Evolutionary conservation across 257 asterid species (phyloP).

Genomic region (Apocynum venetum): DNA sequence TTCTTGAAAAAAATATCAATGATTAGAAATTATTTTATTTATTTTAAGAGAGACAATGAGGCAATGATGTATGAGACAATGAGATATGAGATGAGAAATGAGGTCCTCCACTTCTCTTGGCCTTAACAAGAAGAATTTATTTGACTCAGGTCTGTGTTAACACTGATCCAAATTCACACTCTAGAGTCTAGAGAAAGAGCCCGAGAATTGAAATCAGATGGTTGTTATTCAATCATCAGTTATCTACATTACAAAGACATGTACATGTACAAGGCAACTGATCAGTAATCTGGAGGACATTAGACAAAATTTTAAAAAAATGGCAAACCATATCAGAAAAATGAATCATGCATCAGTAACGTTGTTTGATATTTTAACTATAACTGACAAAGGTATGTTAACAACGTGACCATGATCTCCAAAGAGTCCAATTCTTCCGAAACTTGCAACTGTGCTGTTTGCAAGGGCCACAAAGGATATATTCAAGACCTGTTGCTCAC

Average conservation of each 20-base stretch:
- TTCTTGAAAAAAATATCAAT: no score
- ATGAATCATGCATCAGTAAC: constrained; percentile 39
- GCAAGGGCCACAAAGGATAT: constrained; percentile 51
- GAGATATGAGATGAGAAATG: no score
- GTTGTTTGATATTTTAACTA: constrained; percentile 52
- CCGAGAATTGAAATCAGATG: background rate
- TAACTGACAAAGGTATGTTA: constrained; percentile 75
- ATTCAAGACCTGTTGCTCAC: constrained; percentile 66
- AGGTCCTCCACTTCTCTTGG: no score
- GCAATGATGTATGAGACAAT: no score
- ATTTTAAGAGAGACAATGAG: no score
- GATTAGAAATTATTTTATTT: no score
- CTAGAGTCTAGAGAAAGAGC: no score
- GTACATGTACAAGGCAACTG: background rate
- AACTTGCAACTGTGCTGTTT: constrained; percentile 68
- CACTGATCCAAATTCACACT: no score
- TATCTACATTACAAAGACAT: constrained; percentile 2
- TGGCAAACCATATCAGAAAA: background rate
- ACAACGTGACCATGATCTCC: constrained; percentile 71
- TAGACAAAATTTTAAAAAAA: background rate
- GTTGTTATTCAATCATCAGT: background rate
- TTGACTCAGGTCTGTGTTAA: no score
- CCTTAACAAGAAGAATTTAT: no score
- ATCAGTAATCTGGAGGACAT: background rate
- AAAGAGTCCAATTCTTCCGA: constrained; percentile 80